These are phyloP conservation scores for Calonectria hawksworthii DNA, from an alignment of 2,329 filamentous ascomycete genomes.

Conservation along the genomic window DNA sequence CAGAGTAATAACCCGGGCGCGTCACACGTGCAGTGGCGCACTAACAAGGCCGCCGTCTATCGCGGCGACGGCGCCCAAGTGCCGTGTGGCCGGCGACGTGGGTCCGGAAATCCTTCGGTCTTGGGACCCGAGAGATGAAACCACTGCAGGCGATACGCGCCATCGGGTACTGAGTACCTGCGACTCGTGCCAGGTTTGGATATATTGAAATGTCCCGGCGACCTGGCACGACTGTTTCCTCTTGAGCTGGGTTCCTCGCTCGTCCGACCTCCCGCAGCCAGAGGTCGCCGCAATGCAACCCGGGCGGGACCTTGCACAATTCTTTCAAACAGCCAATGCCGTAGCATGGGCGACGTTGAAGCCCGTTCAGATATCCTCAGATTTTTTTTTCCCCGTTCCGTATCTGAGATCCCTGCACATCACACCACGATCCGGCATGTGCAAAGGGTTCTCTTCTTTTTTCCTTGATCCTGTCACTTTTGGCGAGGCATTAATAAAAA, in stretches of 20 bases:
- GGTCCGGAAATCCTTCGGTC: conserved; percentile 35
- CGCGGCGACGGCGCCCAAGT: conserved; percentile 23
- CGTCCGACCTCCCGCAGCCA: background rate
- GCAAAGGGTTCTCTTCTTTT: background rate
- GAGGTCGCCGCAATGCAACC: background rate
- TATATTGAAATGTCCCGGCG: background rate
- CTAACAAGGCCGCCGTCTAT: conserved; percentile 18
- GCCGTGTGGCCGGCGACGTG: conserved; percentile 29
- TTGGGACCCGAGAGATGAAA: conserved; percentile 22
- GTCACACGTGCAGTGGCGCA: conserved; percentile 16
- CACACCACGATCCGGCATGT: conserved; percentile 13
- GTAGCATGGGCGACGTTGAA: background rate
- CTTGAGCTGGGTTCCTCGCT: background rate
- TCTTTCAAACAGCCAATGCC: conserved; percentile 4
- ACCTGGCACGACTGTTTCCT: background rate
- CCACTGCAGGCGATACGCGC: conserved; percentile 4
- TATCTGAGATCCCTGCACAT: conserved; percentile 24
- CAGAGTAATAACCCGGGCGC: background rate
- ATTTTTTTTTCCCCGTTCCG: background rate
- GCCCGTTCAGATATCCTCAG: background rate
- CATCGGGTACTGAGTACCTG: background rate
- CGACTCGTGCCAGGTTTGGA: background rate
- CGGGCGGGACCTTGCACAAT: conserved; percentile 8
- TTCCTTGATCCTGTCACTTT: background rate
- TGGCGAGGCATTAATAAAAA: conserved; percentile 1